These are phyloP conservation scores for Phtheirospermum japonicum DNA, from an alignment of 257 asterid species.

Conservation along the genomic window DNA sequence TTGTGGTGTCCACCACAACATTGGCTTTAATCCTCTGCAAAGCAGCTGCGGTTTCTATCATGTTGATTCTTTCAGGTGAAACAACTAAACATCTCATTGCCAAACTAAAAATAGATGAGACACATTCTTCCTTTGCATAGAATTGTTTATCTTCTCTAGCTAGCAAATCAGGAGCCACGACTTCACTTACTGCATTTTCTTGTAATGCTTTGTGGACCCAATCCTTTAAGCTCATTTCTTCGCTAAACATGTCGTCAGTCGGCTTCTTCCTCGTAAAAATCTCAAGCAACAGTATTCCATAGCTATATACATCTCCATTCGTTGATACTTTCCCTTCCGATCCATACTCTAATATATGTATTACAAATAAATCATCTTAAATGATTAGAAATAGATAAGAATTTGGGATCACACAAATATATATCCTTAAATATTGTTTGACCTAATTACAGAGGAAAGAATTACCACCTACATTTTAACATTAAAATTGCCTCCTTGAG, in stretches of 20 bases:
- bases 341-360: neutral
- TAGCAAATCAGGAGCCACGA: slow-evolving; percentile 26
- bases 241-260: neutral
- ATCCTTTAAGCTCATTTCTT: neutral
- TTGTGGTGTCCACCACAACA: neutral
- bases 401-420: too few species aligned
- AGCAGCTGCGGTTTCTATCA: slow-evolving; percentile 18
- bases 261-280: neutral
- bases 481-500: too few species aligned
- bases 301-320: neutral
- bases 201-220: slow-evolving; percentile 20
- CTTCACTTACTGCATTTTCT: slow-evolving; percentile 19
- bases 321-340: slow-evolving; percentile 3
- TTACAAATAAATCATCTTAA: neutral
- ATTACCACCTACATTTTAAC: too few species aligned
- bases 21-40: slow-evolving; percentile 30
- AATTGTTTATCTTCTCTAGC: slow-evolving; percentile 19
- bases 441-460: too few species aligned
- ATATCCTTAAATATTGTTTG: too few species aligned
- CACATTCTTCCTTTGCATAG: slow-evolving; percentile 16
- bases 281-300: neutral
- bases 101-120: slow-evolving; percentile 29
- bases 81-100: slow-evolving; percentile 32
- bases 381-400: too few species aligned
- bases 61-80: slow-evolving; percentile 30